A percentile compares a stretch with the other conserved stretches of the same genome.
Conservation (phyloP, 2,329 filamentous ascomycete species). For the Tolypocladium paradoxum region DNA sequence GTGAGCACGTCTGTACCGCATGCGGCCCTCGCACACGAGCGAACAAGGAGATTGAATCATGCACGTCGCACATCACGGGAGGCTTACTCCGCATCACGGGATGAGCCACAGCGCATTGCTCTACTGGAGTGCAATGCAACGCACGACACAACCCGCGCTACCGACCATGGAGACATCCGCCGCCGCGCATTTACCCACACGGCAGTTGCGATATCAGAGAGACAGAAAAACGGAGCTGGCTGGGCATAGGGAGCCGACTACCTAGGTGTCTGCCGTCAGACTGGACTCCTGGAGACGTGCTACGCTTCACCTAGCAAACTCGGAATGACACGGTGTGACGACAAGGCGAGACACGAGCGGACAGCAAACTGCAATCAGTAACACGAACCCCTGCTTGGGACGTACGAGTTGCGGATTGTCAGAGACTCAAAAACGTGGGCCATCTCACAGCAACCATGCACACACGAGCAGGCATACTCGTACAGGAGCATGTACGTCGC, state of each 20-base stretch:
- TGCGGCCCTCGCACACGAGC: background rate
- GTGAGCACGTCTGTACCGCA: too few species aligned
- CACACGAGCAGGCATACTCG: background rate
- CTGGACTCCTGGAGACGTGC: too few species aligned
- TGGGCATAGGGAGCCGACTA: background rate
- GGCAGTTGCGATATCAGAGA: too few species aligned
- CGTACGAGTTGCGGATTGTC: too few species aligned
- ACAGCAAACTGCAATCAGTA: background rate
- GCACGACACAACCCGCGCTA: background rate
- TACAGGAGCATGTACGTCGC: too few species aligned
- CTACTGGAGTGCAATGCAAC: background rate
- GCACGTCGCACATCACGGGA: too few species aligned
- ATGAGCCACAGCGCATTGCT: background rate
- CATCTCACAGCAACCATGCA: background rate
- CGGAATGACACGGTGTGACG: background rate
- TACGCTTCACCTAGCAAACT: too few species aligned
- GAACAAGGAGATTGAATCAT: background rate
- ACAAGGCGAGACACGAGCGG: background rate
- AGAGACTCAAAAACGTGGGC: background rate
- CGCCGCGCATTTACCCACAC: too few species aligned
- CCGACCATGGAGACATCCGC: too few species aligned
- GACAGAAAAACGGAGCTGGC: background rate
- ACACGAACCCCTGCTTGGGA: too few species aligned
- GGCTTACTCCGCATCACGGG: too few species aligned
- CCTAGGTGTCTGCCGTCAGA: too few species aligned